A percentile compares a stretch with the other conserved stretches of the same genome.
phyloP scores from a whole-genome alignment of 495 filamentous ascomycete species.

The Penicillium chermesinum region DNA sequence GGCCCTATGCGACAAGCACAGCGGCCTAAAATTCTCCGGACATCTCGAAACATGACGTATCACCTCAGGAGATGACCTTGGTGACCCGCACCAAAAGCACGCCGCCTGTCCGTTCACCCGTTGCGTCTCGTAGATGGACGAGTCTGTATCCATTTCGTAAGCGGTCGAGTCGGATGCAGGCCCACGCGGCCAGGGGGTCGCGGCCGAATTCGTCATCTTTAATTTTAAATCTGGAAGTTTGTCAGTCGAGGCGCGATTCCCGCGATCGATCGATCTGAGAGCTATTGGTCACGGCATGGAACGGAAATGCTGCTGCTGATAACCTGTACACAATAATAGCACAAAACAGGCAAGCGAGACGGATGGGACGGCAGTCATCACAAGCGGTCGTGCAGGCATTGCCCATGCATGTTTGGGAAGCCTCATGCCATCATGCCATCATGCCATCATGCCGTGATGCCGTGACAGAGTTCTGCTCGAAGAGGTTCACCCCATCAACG shows the following conservation, averaged over 20 bases:
- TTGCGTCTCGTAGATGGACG: constrained; percentile 62
- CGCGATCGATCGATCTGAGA: background rate
- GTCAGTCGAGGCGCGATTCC: constrained; percentile 5
- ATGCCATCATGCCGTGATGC: no score
- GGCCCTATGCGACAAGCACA: background rate
- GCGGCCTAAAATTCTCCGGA: constrained; percentile 1
- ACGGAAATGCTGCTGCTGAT: no score
- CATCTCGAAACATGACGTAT: background rate
- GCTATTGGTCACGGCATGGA: no score
- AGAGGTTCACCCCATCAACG: no score
- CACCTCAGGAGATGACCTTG: constrained; percentile 41
- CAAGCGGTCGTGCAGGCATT: no score
- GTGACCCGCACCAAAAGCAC: constrained; percentile 64
- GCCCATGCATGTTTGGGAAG: no score
- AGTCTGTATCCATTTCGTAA: constrained; percentile 70
- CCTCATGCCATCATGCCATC: no score
- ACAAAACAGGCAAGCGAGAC: no score
- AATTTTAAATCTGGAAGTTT: constrained; percentile 68
- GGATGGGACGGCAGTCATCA: no score
- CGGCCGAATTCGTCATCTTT: constrained; percentile 73
- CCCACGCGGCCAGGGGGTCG: constrained; percentile 79
- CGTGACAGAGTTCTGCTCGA: no score
- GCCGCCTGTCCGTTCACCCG: constrained; percentile 57
- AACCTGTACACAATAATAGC: no score
- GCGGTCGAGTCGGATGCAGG: constrained; percentile 78